Percentiles rank a stretch among this genome's conserved stretches.
Evolutionary conservation across 2,329 filamentous ascomycete species (phyloP).

Genomic region (Alternaria alternata): DNA sequence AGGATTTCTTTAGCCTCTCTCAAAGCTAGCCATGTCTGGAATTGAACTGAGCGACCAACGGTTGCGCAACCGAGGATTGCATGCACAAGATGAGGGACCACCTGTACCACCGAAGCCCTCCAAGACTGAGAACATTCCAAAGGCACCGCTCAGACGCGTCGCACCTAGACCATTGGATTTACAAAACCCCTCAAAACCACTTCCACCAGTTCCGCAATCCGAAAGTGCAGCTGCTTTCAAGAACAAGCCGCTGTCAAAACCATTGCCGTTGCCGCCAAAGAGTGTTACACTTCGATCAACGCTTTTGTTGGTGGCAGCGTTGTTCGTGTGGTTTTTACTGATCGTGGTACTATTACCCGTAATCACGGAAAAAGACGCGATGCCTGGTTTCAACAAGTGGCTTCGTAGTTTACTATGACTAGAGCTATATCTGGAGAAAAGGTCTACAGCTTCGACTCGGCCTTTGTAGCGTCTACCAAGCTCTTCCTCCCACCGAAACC

Average conservation of each 20-base stretch:
- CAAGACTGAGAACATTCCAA: not conserved
- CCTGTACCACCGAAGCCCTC: not conserved
- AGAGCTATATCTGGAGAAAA: not conserved
- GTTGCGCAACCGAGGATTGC: not conserved
- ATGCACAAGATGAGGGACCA: not conserved
- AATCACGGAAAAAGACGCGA: constrained; percentile 13
- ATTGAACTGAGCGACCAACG: not conserved
- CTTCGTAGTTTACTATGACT: constrained; percentile 17
- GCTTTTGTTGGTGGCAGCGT: not conserved
- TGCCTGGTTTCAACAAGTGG: constrained; percentile 17
- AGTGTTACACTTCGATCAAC: not conserved
- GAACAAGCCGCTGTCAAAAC: not conserved
- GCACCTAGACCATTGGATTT: not conserved
- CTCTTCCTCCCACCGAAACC: constrained; percentile 60
- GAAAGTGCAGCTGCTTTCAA: too few species aligned
- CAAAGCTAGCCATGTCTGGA: not conserved
- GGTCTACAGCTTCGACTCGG: constrained; percentile 42
- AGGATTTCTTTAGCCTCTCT: not conserved
- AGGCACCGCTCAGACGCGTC: not conserved
- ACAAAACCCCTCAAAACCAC: not conserved
- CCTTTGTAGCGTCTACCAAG: constrained; percentile 41
- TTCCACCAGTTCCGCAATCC: not conserved
- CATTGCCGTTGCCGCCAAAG: not conserved
- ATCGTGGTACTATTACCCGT: constrained; percentile 11
- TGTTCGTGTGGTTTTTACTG: constrained; percentile 9